Evolutionary conservation across 345 rosid species (phyloP).

Genomic region (Camelina sativa): DNA sequence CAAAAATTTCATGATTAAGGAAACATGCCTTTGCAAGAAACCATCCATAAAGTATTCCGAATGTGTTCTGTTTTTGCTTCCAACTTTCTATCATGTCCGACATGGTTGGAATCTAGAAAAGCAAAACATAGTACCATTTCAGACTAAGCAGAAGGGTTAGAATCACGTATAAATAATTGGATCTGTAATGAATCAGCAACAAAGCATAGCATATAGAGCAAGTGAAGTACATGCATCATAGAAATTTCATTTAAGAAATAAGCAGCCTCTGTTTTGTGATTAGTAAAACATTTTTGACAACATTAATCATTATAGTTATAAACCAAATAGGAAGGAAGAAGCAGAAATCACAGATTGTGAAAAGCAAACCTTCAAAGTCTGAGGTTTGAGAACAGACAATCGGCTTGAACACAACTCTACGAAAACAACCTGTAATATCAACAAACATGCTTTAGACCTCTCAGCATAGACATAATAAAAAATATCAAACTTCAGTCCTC

Average conservation of each 20-base stretch:
- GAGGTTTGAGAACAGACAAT: conserved; percentile 73
- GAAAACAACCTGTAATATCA: conserved; percentile 76
- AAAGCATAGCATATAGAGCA: conserved; percentile 23
- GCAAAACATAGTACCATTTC: conserved; percentile 14
- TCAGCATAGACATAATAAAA: not conserved
- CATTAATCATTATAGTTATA: not conserved
- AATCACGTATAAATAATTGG: not conserved
- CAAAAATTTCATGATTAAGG: not conserved
- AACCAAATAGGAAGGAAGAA: conserved; percentile 28
- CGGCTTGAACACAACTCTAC: conserved; percentile 93
- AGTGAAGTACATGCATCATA: conserved; percentile 23
- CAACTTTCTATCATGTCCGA: conserved; percentile 92
- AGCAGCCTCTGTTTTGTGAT: conserved; percentile 10
- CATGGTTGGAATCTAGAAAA: conserved; percentile 77
- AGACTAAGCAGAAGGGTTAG: conserved; percentile 8
- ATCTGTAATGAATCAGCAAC: conserved; percentile 27
- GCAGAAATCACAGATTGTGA: conserved; percentile 19
- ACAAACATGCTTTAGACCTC: conserved; percentile 11
- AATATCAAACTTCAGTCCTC: conserved; percentile 16
- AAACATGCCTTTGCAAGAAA: conserved; percentile 89
- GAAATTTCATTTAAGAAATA: not conserved
- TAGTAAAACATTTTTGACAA: conserved; percentile 9
- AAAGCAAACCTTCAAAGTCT: conserved; percentile 70
- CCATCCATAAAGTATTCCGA: conserved; percentile 93
- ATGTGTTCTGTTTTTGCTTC: conserved; percentile 86